Percentiles rank a stretch among this genome's conserved stretches.
Conservation (phyloP, 345 rosid species). For the Clarkia xantiana region DNA sequence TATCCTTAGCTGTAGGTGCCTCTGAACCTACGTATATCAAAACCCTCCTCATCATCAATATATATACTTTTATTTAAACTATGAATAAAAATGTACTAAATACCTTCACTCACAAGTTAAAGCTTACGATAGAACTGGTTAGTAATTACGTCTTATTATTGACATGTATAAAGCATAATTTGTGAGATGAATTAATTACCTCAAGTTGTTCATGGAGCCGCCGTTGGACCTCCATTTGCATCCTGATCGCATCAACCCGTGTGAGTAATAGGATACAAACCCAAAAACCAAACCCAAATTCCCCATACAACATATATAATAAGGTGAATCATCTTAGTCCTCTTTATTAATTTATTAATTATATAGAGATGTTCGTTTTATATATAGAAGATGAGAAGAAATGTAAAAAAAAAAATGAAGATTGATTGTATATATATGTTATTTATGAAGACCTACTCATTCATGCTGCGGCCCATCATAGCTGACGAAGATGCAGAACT, state of each 20-base stretch:
- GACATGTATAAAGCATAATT: background rate
- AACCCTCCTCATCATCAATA: background rate
- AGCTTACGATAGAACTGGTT: no score
- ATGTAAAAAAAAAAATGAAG: background rate
- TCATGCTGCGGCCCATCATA: constrained; percentile 83
- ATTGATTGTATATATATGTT: background rate
- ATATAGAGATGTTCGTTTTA: no score
- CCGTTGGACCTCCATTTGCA: constrained; percentile 99
- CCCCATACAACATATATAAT: background rate
- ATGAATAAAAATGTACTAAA: no score
- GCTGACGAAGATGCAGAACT: constrained; percentile 78
- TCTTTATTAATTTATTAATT: no score
- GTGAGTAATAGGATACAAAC: constrained; percentile 25
- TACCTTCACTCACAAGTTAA: no score
- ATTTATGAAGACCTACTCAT: constrained; percentile 44
- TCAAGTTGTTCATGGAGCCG: constrained; percentile 94
- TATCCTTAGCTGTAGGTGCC: constrained; percentile 90
- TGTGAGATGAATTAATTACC: constrained; percentile 24
- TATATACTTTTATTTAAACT: no score
- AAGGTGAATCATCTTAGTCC: no score
- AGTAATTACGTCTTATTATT: no score
- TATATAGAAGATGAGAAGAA: no score
- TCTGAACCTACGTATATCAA: constrained; percentile 50
- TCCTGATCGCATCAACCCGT: constrained; percentile 52
- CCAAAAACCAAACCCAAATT: constrained; percentile 14